These are phyloP conservation scores for Paecilomyces niveus DNA, from an alignment of 2,329 filamentous ascomycete genomes.

Conservation along the genomic window DNA sequence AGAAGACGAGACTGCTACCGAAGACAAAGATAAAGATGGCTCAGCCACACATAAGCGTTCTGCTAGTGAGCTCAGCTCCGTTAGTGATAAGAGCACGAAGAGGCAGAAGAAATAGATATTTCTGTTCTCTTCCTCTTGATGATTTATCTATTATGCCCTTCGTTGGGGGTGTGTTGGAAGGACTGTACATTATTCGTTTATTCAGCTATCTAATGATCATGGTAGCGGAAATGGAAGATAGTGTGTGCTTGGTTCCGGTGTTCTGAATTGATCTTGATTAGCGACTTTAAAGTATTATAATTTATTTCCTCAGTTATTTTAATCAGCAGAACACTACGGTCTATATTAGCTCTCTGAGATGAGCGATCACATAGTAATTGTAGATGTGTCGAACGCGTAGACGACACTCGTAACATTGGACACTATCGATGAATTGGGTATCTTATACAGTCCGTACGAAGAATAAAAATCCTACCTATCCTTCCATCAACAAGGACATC, in stretches of 20 bases:
- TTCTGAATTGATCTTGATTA: background rate
- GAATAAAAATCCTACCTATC: background rate
- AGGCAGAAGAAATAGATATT: slow-evolving; percentile 38
- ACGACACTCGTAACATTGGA: background rate
- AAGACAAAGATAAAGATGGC: slow-evolving; percentile 11
- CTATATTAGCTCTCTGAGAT: background rate
- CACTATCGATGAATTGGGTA: background rate
- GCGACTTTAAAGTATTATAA: background rate
- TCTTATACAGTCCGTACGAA: slow-evolving; percentile 2
- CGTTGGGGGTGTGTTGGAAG: background rate
- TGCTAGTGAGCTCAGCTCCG: slow-evolving; percentile 68
- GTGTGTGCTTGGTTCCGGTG: background rate
- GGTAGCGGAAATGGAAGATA: background rate
- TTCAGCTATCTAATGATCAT: background rate
- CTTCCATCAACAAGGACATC: background rate
- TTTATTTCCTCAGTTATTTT: background rate
- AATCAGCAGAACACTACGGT: background rate
- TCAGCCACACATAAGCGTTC: slow-evolving; percentile 61
- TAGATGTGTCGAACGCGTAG: background rate
- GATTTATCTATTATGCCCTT: background rate
- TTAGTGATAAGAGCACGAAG: slow-evolving; percentile 55
- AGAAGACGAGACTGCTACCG: background rate
- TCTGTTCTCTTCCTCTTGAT: background rate
- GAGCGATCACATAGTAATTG: background rate
- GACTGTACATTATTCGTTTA: background rate